These are phyloP conservation scores for Marsdenia floribunda DNA, from an alignment of 257 asterid species.

Conservation along the genomic window DNA sequence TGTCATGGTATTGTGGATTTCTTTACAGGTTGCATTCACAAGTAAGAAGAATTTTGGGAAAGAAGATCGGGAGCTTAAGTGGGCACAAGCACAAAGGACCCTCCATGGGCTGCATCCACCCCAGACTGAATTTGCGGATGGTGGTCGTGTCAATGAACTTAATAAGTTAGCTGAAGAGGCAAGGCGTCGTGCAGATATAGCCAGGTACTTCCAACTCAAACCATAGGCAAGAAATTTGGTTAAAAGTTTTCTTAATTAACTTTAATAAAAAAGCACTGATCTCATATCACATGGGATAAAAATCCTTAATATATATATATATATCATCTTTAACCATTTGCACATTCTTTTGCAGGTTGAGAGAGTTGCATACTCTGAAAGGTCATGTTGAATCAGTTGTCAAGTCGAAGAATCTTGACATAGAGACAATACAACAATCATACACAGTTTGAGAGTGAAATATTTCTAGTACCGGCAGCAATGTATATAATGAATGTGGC, in stretches of 20 bases:
- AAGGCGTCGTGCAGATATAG: conserved; percentile 60
- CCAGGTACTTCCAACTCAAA: conserved; percentile 38
- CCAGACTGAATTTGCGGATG: conserved; percentile 30
- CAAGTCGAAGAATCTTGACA: conserved; percentile 67
- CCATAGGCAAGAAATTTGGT: not conserved
- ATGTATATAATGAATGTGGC: not conserved
- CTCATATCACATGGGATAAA: not conserved
- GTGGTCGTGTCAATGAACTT: conserved; percentile 38
- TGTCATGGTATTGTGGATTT: not conserved
- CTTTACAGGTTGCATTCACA: conserved; percentile 40
- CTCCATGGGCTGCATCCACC: conserved; percentile 67
- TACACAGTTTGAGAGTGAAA: conserved; percentile 49
- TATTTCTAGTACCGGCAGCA: not conserved
- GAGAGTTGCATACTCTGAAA: conserved; percentile 53
- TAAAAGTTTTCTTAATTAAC: not conserved
- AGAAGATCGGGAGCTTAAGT: conserved; percentile 60
- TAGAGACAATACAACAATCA: conserved; percentile 58
- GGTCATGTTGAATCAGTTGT: conserved; percentile 62
- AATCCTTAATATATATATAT: not conserved
- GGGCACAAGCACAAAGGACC: conserved; percentile 68
- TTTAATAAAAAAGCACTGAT: not conserved
- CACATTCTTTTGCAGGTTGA: conserved; percentile 22
- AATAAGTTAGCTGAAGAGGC: conserved; percentile 65
- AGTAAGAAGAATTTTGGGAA: conserved; percentile 64
- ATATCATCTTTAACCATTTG: not conserved